phyloP scores from a whole-genome alignment of 148 eudicot genomes.

The Pouteria glomerata region DNA sequence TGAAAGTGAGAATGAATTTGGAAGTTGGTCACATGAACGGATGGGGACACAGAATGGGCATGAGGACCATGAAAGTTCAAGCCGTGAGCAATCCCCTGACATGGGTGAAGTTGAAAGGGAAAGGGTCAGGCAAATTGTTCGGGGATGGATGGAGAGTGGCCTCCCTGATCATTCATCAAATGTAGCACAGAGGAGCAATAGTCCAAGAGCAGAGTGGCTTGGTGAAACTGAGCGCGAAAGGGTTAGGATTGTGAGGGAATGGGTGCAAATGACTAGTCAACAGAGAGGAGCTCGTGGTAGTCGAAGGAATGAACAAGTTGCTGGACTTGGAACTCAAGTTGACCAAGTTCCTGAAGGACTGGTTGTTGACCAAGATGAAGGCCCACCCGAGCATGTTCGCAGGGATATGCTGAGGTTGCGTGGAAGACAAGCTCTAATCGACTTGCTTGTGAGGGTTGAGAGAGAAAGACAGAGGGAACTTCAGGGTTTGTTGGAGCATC shows the following conservation, averaged over 20 bases:
- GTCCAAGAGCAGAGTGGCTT: slow-evolving; percentile 85
- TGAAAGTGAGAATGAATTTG: slow-evolving; percentile 70
- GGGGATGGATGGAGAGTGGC: slow-evolving; percentile 92
- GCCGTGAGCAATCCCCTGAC: slow-evolving; percentile 94
- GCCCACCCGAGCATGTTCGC: slow-evolving; percentile 73
- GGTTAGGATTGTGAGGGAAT: slow-evolving; percentile 93
- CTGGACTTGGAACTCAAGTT: slow-evolving; percentile 29
- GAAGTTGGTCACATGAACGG: slow-evolving; percentile 63
- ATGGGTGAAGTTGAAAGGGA: slow-evolving; percentile 93
- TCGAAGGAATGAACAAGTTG: slow-evolving; percentile 57
- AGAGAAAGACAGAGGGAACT: slow-evolving; percentile 95
- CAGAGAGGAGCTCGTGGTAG: slow-evolving; percentile 67
- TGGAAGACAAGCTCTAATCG: slow-evolving; percentile 90
- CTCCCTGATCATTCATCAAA: slow-evolving; percentile 59
- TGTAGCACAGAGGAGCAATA: slow-evolving; percentile 42
- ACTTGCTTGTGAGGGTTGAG: slow-evolving; percentile 86
- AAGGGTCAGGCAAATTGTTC: slow-evolving; percentile 90
- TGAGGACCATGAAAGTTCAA: slow-evolving; percentile 44
- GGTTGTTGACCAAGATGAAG: slow-evolving; percentile 45
- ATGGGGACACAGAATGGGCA: slow-evolving; percentile 40
- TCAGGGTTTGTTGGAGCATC: slow-evolving; percentile 82
- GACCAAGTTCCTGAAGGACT: slow-evolving; percentile 41
- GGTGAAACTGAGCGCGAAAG: slow-evolving; percentile 98
- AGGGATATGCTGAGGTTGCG: slow-evolving; percentile 83
- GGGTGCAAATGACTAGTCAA: slow-evolving; percentile 95